Evolutionary conservation across 495 filamentous ascomycete species (phyloP).

Genomic region (Podospora pseudoanserina): DNA sequence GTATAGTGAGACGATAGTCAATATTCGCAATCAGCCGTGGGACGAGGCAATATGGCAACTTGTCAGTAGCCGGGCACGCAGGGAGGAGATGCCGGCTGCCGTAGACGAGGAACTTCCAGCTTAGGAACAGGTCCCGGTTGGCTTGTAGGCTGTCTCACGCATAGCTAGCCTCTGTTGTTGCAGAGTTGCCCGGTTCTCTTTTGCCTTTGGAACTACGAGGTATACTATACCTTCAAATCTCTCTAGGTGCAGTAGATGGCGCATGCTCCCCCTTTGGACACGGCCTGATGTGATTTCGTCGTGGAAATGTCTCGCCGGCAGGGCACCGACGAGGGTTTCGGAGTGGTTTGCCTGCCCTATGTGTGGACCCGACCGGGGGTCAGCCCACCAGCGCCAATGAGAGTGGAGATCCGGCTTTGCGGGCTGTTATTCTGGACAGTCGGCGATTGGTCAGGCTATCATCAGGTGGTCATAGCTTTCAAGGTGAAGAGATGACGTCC

Average conservation of each 20-base stretch:
- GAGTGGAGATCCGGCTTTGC: neutral
- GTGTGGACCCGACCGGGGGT: neutral
- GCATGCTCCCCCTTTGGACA: neutral
- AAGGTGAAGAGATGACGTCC: neutral
- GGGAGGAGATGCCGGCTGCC: constrained; percentile 2
- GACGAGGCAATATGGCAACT: constrained; percentile 4
- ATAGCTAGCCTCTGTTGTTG: neutral
- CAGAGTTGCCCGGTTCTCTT: too few species aligned
- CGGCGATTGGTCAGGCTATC: neutral
- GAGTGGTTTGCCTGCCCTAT: neutral
- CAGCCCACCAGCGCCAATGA: neutral
- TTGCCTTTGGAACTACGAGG: neutral
- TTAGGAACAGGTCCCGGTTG: neutral
- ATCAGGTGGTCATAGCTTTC: neutral
- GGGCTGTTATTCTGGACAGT: neutral
- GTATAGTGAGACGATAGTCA: neutral
- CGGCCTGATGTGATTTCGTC: neutral
- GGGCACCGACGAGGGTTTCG: too few species aligned
- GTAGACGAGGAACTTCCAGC: neutral
- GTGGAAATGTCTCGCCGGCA: too few species aligned
- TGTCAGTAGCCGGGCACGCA: constrained; percentile 1
- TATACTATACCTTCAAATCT: neutral
- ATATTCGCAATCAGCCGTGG: neutral
- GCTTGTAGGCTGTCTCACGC: neutral
- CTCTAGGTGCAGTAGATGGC: neutral